These are phyloP conservation scores for Cladosporium oxysporum DNA, from an alignment of 2,329 filamentous ascomycete species.

Conservation along the genomic window DNA sequence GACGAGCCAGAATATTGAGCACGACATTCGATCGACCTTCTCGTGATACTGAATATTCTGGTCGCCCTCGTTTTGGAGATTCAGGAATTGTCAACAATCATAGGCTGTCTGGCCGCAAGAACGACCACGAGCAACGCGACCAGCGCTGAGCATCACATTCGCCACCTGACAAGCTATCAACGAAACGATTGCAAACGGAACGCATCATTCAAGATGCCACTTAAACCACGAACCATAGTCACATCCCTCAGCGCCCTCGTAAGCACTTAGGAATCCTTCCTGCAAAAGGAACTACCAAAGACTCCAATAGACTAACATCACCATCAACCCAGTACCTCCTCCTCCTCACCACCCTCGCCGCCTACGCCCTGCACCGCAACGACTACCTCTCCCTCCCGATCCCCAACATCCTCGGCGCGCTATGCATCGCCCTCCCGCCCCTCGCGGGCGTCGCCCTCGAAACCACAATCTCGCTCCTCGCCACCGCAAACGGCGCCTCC, in stretches of 20 bases:
- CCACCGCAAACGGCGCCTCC: slow-evolving; percentile 20
- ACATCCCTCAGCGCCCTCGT: slow-evolving; percentile 24
- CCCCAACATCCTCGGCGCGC: slow-evolving; percentile 42
- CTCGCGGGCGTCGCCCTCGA: slow-evolving; percentile 47
- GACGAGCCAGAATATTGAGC: background rate
- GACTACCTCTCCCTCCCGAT: slow-evolving; percentile 45
- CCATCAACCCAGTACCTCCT: slow-evolving; percentile 42
- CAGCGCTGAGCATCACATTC: background rate
- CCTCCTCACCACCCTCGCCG: slow-evolving; percentile 43
- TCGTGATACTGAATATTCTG: background rate
- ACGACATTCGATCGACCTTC: background rate
- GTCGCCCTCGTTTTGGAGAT: background rate
- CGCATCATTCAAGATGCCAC: background rate
- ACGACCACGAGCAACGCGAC: background rate
- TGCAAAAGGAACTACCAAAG: background rate
- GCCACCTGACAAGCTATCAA: background rate
- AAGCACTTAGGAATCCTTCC: background rate
- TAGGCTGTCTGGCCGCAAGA: no score
- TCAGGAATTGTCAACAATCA: background rate
- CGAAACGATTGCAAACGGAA: no score
- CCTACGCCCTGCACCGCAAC: slow-evolving; percentile 37
- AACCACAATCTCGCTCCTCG: slow-evolving; percentile 38
- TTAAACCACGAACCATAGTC: slow-evolving; percentile 13
- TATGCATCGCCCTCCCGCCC: slow-evolving; percentile 46
- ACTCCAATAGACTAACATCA: background rate